Percentiles rank a stretch among this genome's conserved stretches.
phyloP scores from a whole-genome alignment of 1,139 yeast genomes.

The Casaregolazyma lundiana region DNA sequence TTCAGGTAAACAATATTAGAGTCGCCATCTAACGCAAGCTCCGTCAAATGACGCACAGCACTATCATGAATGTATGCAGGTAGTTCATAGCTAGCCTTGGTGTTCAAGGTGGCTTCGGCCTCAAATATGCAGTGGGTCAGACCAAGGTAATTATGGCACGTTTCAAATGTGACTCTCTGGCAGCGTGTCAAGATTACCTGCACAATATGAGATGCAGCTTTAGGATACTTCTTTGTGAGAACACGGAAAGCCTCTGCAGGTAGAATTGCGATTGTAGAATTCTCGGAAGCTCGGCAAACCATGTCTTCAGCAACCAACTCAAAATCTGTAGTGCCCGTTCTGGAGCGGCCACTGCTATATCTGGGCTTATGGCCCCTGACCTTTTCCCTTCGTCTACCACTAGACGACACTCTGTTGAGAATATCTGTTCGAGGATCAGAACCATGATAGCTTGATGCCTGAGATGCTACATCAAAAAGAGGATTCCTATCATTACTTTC shows the following conservation, averaged over 20 bases:
- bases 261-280: slow-evolving; percentile 86
- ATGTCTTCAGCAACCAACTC: slow-evolving; percentile 40
- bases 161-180: slow-evolving; percentile 85
- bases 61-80: slow-evolving; percentile 64
- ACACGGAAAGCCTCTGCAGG: slow-evolving; percentile 79
- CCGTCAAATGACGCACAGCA: slow-evolving; percentile 45
- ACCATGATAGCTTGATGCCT: background rate
- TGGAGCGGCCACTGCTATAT: background rate
- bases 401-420: background rate
- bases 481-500: slow-evolving; percentile 3
- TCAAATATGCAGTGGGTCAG: slow-evolving; percentile 76
- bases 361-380: slow-evolving; percentile 1
- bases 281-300: slow-evolving; percentile 56
- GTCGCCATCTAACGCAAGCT: slow-evolving; percentile 17
- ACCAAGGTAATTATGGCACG: slow-evolving; percentile 83
- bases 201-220: slow-evolving; percentile 88
- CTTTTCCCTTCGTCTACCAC: background rate
- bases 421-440: background rate
- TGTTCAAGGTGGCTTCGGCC: slow-evolving; percentile 67
- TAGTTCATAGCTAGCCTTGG: slow-evolving; percentile 43
- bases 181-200: slow-evolving; percentile 86
- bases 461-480: background rate
- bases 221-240: slow-evolving; percentile 72
- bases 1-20: slow-evolving; percentile 1
- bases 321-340: slow-evolving; percentile 16